Conservation (phyloP, 768 basidiomycete species). For the Naganishia vishniacii region DNA sequence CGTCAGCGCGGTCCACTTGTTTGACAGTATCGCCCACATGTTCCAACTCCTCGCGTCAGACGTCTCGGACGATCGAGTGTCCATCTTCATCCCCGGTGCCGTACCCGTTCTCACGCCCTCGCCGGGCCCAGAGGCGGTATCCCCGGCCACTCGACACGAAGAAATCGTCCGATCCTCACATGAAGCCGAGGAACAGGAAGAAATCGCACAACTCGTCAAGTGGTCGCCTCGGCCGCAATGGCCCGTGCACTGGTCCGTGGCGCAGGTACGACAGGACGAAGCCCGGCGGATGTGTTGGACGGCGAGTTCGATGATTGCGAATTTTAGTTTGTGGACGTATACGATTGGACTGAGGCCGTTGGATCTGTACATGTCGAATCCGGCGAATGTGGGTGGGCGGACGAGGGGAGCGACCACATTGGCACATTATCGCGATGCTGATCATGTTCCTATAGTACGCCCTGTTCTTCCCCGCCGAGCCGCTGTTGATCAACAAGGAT, state of each 20-base stretch:
- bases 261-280: conserved; percentile 25
- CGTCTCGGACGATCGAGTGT: conserved; percentile 21
- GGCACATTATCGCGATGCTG: no score
- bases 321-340: conserved; percentile 17
- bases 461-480: conserved; percentile 28
- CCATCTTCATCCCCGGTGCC: conserved; percentile 24
- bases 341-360: conserved; percentile 14
- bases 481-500: conserved; percentile 19
- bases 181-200: conserved; percentile 16
- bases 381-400: conserved; percentile 27
- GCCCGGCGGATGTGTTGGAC: conserved; percentile 26
- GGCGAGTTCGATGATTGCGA: conserved; percentile 19
- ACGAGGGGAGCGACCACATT: neutral
- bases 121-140: neutral
- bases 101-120: conserved; percentile 20
- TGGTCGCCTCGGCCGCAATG: conserved; percentile 27
- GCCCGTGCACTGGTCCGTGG: conserved; percentile 23
- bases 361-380: conserved; percentile 23
- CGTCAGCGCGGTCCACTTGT: conserved; percentile 14
- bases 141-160: neutral
- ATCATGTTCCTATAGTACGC: conserved; percentile 21
- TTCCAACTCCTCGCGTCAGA: conserved; percentile 25
- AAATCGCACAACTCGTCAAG: conserved; percentile 2
- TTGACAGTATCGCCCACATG: conserved; percentile 25
- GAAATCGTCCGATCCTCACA: conserved; percentile 10